Percentiles rank a stretch among this genome's conserved stretches.
phyloP scores from a whole-genome alignment of 2,329 filamentous ascomycete genomes.

The Diaporthe longicolla region DNA sequence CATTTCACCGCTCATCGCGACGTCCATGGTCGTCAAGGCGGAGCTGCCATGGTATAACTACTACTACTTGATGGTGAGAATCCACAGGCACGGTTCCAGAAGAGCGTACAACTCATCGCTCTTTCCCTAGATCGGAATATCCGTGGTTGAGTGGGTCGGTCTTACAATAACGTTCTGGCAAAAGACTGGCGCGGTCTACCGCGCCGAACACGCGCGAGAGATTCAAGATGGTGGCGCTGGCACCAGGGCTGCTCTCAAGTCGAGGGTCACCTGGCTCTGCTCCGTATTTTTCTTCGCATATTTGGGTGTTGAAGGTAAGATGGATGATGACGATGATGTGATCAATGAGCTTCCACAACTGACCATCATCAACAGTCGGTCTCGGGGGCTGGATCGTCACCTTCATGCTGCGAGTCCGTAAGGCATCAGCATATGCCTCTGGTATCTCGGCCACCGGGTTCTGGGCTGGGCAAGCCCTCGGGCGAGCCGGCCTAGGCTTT shows the following conservation, averaged over 20 bases:
- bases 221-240: slow-evolving; percentile 58
- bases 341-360: not conserved
- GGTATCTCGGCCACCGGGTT: slow-evolving; percentile 85
- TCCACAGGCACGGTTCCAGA: not conserved
- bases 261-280: slow-evolving; percentile 78
- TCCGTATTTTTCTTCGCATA: slow-evolving; percentile 83
- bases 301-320: slow-evolving; percentile 81
- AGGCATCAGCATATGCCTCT: slow-evolving; percentile 77
- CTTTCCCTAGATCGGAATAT: slow-evolving; percentile 60
- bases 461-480: slow-evolving; percentile 86
- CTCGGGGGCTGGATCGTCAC: slow-evolving; percentile 80
- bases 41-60: slow-evolving; percentile 78
- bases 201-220: slow-evolving; percentile 13
- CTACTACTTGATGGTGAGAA: slow-evolving; percentile 76
- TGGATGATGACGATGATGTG: slow-evolving; percentile 69
- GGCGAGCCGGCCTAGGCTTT: slow-evolving; percentile 81
- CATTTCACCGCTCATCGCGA: slow-evolving; percentile 78
- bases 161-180: slow-evolving; percentile 73
- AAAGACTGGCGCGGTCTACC: slow-evolving; percentile 46
- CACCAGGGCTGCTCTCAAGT: slow-evolving; percentile 59
- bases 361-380: not conserved
- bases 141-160: slow-evolving; percentile 68
- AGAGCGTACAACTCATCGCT: not conserved
- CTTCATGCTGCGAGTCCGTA: slow-evolving; percentile 86
- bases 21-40: slow-evolving; percentile 77